Base-by-base conservation (phyloP, 441 rosid species). In the Gossypium laxum region DNA sequence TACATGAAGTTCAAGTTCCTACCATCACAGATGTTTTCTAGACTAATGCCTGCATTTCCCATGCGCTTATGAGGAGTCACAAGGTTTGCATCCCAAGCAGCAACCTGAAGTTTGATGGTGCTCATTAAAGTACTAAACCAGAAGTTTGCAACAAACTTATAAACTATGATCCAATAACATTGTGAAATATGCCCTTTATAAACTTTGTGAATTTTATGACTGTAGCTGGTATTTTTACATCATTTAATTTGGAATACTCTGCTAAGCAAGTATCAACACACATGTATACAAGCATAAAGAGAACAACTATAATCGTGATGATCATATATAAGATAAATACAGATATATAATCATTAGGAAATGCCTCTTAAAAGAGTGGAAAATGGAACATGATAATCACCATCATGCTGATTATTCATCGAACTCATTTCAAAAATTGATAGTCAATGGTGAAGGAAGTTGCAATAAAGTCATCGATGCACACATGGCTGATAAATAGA, bases 61-160 rank as follows among this genome's bases (percentile, higher is more conserved):
- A 93, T 93, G 74, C 97, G 97, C 79, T 90, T 93, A 81, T 88
- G 97, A 47, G 98, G 98, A 69, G 93, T 80, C 55, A 93, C 86
- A 82, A 93, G 87, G 83, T 93, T 93, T 67, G 96, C 97, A 89
- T 93, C 98, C 98, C 98, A 93, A 81, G 96, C 96, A 79, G 97
- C 97, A 76, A 90, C 84, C 98, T 93, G 84, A 74, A 72, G 75
- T 62, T 72, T 50, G 59, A 67, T 10, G 14, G 15, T 3, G 47
- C 26, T 51, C 45, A 50, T 67, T 50, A 48, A 18, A 67, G 51
- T 65, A 47, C 14, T 56, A 48, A 66, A 50, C 60, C 7, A 38
- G 18, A 66, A 62, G 22, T 48, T 48, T 2, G 38, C 19, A 47
- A 11, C 26, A 18, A 34, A 30, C 15, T 18, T 15, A 48, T 26